A percentile compares a stretch with the other conserved stretches of the same genome.
Conservation (phyloP, 2,329 filamentous ascomycete species). For the Ascochyta viciae-villosae region DNA sequence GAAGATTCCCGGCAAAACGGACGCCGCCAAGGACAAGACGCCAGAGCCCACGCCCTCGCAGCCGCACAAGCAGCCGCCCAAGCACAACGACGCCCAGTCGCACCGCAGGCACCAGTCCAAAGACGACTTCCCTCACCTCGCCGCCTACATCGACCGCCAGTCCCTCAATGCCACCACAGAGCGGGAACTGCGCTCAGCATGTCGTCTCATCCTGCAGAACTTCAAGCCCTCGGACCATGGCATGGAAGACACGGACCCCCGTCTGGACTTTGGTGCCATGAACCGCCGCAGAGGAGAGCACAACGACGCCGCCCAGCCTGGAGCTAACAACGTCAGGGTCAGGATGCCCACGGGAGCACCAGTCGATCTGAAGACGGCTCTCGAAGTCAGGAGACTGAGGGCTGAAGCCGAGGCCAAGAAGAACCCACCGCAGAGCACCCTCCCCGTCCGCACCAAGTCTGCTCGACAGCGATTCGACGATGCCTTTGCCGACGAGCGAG, state of each 20-base stretch:
- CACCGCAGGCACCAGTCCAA: constrained; percentile 39
- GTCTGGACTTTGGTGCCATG: constrained; percentile 44
- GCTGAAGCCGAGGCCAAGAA: constrained; percentile 33
- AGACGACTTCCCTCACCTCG: constrained; percentile 46
- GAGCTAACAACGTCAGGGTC: constrained; percentile 30
- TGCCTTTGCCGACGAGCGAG: constrained; percentile 27
- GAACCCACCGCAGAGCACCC: constrained; percentile 23
- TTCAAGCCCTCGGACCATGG: constrained; percentile 50
- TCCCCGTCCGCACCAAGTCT: constrained; percentile 41
- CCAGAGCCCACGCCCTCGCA: constrained; percentile 33
- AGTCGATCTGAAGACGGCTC: constrained; percentile 36
- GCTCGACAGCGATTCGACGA: constrained; percentile 42
- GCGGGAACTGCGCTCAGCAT: constrained; percentile 55
- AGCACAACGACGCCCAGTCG: constrained; percentile 7
- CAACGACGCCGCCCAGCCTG: constrained; percentile 25
- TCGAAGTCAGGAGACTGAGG: constrained; percentile 32
- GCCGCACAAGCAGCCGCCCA: constrained; percentile 2
- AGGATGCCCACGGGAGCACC: constrained; percentile 41
- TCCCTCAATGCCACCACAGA: constrained; percentile 53
- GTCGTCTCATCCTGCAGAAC: constrained; percentile 53
- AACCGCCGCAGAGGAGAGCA: constrained; percentile 22
- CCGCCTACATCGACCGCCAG: constrained; percentile 54
- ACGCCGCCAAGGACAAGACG: constrained; percentile 39
- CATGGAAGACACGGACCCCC: constrained; percentile 46
- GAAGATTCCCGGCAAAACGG: constrained; percentile 45